Evolutionary conservation across 345 rosid species (phyloP), one percentile per base, ranked within the genome.

Genomic region (Eucalyptus curtisii): DNA sequence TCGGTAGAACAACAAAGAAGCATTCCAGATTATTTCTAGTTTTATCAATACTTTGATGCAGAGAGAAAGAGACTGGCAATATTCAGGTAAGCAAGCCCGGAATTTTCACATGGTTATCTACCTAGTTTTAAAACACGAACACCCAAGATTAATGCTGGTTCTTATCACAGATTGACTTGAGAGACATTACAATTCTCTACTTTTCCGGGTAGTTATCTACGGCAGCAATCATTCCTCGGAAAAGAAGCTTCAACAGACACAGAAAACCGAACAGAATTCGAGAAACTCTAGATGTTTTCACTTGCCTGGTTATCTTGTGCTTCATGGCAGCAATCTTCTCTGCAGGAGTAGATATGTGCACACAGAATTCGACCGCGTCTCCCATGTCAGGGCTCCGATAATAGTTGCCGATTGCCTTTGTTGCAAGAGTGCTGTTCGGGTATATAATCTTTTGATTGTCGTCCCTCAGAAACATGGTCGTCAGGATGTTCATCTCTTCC

Each of bases 351-450:
- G 95, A 88, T 47, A 97, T 86, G 82, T 97, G 99, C 90, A 96
- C 86, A 89, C 91, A 94, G 95, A 97, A 96, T 91, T 97, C 99
- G 17, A 97, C 90, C 1, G 90, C 87, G 30, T 97, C 99, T 31
- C 96, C 98, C 99, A 97, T 97, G 85, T 96, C 99, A 5, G 99
- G 99, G 89, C 99, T 97, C 5, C 98, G 98, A 89, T 97, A 93
- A 90, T 90, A 97, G 91, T 97, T 97, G 19, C 94, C 92, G 2
- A 97, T 96, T 27, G 96, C 88, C 93, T 95, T 97, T 0, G 91
- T 94, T 2, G 98, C 94, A 11, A 97, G 97, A 87, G 94, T 91
- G 86, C 95, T 96, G 82, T 97, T 97, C 0, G 96, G 98, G 87
- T 89, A 93, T 40, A 92, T 90, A 49, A 97, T 91, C 95, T 95